Evolutionary conservation across 202 grass and related monocot genomes (phyloP), one percentile per base, ranked within the genome.

Genomic region (Musa balbisiana): DNA sequence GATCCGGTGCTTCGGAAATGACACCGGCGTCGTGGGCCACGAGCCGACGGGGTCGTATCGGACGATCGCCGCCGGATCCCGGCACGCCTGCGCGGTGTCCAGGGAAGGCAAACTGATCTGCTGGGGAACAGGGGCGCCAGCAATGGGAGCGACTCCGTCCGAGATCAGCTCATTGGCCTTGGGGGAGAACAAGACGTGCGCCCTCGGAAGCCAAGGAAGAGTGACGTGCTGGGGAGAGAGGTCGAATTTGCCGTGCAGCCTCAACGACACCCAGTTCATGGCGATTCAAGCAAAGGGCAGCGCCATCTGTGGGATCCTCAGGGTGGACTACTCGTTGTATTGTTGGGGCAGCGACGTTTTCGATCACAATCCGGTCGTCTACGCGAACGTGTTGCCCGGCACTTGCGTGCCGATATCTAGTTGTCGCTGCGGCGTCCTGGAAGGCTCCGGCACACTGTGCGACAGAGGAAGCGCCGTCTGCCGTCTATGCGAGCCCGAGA

Each of bases 391-490:
- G 1, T 81, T 97, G 49, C 90, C 93, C 0, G 90, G 93, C 0
- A 79, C 86, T 1, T 97, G 93, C 80, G 64, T 77, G 77, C 84
- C 84, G 3, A 60, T 49, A 52, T 69, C 43, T 52, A 75, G 64
- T 53, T 97, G 93, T 83, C 5, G 1, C 17, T 97, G 93, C 64
- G 90, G 90, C 79, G 79, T 89, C 74, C 91, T 87, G 84, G 85
- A 86, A 9, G 93, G 90, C 52, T 91, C 93, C n/a, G 80, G 72
- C 1, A 55, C 66, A 2, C 78, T 93, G 52, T 97, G 93, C 33
- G 29, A 67, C 55, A 52, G 0, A 1, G 64, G 27, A 29, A 73
- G 66, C 0, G 79, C 80, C 72, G 67, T 97, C 51, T 97, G 93
- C 80, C 76, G 87, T 67, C 90, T 86, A 51, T 97, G 90, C 69